Evolutionary conservation across 805 yeast genomes (phyloP).

Genomic region (Ogataea nakhonphanomensis): DNA sequence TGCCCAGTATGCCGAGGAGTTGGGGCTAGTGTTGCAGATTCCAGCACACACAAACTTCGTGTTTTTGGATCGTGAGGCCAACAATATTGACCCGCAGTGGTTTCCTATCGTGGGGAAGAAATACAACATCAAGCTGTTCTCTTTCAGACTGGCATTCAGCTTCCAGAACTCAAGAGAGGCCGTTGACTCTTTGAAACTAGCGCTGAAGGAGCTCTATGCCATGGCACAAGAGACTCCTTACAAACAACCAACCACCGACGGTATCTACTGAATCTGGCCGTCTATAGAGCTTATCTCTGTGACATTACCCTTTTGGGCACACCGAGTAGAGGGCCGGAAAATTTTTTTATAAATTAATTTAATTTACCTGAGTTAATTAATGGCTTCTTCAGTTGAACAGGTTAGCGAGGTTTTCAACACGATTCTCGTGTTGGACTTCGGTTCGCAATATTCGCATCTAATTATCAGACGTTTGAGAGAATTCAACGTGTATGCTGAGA

Average conservation of each 20-base stretch:
- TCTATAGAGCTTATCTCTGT: slow-evolving; percentile 2
- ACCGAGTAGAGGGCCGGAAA: slow-evolving; percentile 11
- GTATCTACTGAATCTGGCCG: slow-evolving; percentile 2
- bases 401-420: slow-evolving; percentile 93
- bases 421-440: slow-evolving; percentile 94
- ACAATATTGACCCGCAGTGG: slow-evolving; percentile 52
- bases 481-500: slow-evolving; percentile 96
- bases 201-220: slow-evolving; percentile 54
- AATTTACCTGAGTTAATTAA: neutral
- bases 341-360: slow-evolving; percentile 9
- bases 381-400: slow-evolving; percentile 35
- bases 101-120: slow-evolving; percentile 41
- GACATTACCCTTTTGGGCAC: slow-evolving; percentile 8
- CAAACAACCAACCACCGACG: slow-evolving; percentile 1
- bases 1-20: slow-evolving; percentile 45
- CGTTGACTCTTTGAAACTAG: slow-evolving; percentile 53
- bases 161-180: slow-evolving; percentile 57
- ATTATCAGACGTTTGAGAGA: slow-evolving; percentile 97
- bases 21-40: slow-evolving; percentile 58
- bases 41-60: slow-evolving; percentile 87
- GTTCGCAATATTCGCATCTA: slow-evolving; percentile 96
- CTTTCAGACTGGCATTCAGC: slow-evolving; percentile 79
- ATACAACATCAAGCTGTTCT: slow-evolving; percentile 60
- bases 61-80: slow-evolving; percentile 56
- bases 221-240: slow-evolving; percentile 53